Conservation (phyloP, 2,329 filamentous ascomycete genomes). For the Plectosphaerella plurivora region DNA sequence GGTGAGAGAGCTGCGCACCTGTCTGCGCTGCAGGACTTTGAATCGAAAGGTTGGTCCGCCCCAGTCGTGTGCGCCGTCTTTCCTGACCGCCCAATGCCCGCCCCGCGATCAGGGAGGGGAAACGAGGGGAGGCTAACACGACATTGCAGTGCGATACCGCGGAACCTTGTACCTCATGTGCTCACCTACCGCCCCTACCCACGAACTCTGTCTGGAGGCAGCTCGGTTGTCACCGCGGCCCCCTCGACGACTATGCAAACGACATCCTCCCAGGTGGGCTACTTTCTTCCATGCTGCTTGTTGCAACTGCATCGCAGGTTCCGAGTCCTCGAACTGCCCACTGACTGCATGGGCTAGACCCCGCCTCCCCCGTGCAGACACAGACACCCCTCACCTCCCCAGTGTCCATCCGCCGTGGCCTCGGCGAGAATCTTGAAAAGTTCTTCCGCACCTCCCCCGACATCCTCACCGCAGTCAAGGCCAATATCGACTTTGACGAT, state of each 20-base stretch:
- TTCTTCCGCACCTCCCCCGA: slow-evolving; percentile 37
- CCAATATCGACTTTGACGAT: slow-evolving; percentile 48
- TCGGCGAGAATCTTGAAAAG: slow-evolving; percentile 48
- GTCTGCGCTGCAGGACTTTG: slow-evolving; percentile 45
- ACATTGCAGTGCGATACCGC: slow-evolving; percentile 43
- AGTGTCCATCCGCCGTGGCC: slow-evolving; percentile 39
- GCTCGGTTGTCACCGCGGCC: slow-evolving; percentile 47
- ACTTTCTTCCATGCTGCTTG: neutral
- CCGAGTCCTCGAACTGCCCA: neutral
- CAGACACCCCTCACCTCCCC: slow-evolving; percentile 48
- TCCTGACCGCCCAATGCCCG: neutral
- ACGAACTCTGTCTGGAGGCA: slow-evolving; percentile 40
- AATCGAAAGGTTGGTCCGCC: slow-evolving; percentile 37
- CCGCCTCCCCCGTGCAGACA: slow-evolving; percentile 41
- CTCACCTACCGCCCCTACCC: slow-evolving; percentile 28
- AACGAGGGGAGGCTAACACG: too few relatives aligned
- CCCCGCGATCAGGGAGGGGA: too few relatives aligned
- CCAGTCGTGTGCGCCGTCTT: neutral
- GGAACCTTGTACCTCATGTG: slow-evolving; percentile 44
- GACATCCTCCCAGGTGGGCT: slow-evolving; percentile 44
- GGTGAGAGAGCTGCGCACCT: slow-evolving; percentile 40
- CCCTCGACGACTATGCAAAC: slow-evolving; percentile 41
- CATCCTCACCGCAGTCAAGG: slow-evolving; percentile 34
- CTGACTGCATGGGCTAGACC: slow-evolving; percentile 23
- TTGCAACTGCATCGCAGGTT: neutral